Evolutionary conservation across 2,329 filamentous ascomycete species (phyloP), one percentile per base, ranked within the genome.

Genomic region (Akanthomyces uredinophilus): DNA sequence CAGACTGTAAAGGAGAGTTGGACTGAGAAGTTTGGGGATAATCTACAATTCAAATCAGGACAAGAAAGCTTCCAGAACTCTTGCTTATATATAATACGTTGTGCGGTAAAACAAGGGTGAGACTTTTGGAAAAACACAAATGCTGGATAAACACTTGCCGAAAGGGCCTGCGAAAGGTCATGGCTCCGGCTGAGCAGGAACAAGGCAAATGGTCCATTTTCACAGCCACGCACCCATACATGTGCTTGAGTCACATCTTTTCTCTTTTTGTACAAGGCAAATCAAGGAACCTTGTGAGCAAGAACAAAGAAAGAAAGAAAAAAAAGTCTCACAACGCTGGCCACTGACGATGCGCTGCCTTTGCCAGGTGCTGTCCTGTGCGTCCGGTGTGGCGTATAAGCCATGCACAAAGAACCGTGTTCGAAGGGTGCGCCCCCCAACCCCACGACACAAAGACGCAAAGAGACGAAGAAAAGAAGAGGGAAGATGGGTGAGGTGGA

Each of bases 311-410:
- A 59, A 39, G 10, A 11, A 2, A 5, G 32, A 46, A 59, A 59
- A 39, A 14, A 11, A 2, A 5, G 32, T 32, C 37, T 39, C 10
- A n/a, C 22, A 16, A 59, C 18, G 20, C 35, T 37, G 6, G 56
- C 43, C 32, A 50, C 24, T 27, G 44, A 32, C 8, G 44, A 50
- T 41, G 44, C 8, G 32, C n/a, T 39, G 55, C 55, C 39, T 22
- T 58, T 46, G 43, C 44, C 56, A 59, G 16, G 35, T 8, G 22
- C 22, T 43, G 56, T 43, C 56, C 56, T 43, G 56, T 59, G 56
- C 56, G 56, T 59, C 56, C 46, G 55, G 55, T 59, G 56, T 59
- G 56, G 56, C 56, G 56, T 51, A 24, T 50, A 41, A 16, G 32
- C 20, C 46, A 50, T 20, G 37, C 46, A 41, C 47, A 49, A 59